phyloP scores from a whole-genome alignment of 495 filamentous ascomycete species.

The Podospora comata region DNA sequence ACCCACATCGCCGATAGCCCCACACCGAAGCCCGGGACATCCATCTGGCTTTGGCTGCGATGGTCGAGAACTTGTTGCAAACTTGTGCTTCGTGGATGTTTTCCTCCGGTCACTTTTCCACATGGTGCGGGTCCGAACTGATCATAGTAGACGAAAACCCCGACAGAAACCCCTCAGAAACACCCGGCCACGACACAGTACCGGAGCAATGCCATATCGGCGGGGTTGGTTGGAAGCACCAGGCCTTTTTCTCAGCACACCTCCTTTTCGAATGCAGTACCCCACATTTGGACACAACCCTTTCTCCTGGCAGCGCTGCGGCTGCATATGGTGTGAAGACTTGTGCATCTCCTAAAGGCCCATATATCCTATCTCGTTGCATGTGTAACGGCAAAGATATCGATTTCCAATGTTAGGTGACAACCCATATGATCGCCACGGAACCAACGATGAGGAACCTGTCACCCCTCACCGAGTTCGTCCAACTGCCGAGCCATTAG shows the following conservation, averaged over 20 bases:
- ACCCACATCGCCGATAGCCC: neutral
- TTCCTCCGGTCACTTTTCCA: neutral
- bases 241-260: neutral
- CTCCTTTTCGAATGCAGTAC: neutral
- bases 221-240: neutral
- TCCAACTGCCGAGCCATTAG: constrained; percentile 8
- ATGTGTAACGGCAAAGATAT: neutral
- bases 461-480: neutral
- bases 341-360: neutral
- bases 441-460: neutral
- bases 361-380: neutral
- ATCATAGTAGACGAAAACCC: neutral
- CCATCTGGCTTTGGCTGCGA: neutral
- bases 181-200: neutral
- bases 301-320: neutral
- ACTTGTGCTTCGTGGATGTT: neutral
- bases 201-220: neutral
- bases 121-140: neutral
- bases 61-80: neutral
- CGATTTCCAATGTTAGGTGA: neutral
- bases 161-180: neutral
- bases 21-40: neutral
- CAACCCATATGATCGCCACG: neutral
- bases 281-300: constrained; percentile 4
- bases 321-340: neutral